These are phyloP conservation scores for Pisolithus tinctorius DNA, from an alignment of 768 basidiomycete species.

Conservation along the genomic window DNA sequence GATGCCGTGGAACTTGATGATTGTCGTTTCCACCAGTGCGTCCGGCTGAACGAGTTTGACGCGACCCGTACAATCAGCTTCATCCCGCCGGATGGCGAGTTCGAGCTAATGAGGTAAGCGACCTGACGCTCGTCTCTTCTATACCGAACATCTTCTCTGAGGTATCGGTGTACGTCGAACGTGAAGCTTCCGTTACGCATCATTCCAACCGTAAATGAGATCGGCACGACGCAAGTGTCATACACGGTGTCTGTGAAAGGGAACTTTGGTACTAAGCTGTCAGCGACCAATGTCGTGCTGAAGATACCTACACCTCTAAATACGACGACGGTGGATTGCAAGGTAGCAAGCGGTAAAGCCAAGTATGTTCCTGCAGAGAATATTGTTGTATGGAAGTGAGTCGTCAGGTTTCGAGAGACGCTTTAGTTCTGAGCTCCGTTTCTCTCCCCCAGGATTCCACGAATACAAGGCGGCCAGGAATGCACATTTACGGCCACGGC, in stretches of 20 bases:
- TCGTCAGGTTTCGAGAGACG: constrained; percentile 11
- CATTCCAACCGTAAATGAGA: constrained; percentile 87
- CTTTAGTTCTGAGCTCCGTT: constrained; percentile 2
- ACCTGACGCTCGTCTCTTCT: neutral
- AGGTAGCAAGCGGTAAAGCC: constrained; percentile 88
- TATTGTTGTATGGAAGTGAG: constrained; percentile 96
- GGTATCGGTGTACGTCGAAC: constrained; percentile 94
- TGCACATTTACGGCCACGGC: constrained; percentile 80
- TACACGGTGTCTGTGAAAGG: constrained; percentile 86
- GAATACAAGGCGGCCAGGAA: constrained; percentile 91
- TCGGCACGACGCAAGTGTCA: constrained; percentile 86
- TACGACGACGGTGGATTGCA: constrained; percentile 87
- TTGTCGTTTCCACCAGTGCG: constrained; percentile 98
- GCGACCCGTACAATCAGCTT: constrained; percentile 92
- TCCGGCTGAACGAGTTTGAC: constrained; percentile 91
- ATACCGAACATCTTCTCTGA: constrained; percentile 23
- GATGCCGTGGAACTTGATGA: constrained; percentile 96
- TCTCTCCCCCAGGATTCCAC: constrained; percentile 61
- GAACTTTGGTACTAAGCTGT: constrained; percentile 87
- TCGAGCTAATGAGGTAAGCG: constrained; percentile 90
- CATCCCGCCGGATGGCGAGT: constrained; percentile 97
- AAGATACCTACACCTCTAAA: constrained; percentile 96
- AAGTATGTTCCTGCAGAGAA: constrained; percentile 98
- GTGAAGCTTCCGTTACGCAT: constrained; percentile 90
- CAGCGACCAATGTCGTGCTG: constrained; percentile 86